A percentile compares a stretch with the other conserved stretches of the same genome.
phyloP scores from a whole-genome alignment of 371 early-diverging fungal genomes.

The Capillidium rhysosporum region DNA sequence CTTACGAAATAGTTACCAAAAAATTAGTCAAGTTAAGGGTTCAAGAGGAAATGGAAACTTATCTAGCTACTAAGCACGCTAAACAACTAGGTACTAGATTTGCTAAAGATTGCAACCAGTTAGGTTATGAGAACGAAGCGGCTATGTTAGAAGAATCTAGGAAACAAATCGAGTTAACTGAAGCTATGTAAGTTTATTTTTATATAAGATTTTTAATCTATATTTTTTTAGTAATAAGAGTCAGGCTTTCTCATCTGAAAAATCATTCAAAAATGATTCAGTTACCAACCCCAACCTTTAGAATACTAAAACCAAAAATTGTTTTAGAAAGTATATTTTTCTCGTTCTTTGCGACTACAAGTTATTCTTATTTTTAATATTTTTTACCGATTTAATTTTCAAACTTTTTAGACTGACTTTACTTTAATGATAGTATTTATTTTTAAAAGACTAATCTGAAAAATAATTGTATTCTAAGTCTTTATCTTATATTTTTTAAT shows the following conservation, averaged over 20 bases:
- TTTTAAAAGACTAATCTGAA: too few species aligned
- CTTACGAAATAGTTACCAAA: slow-evolving; percentile 40
- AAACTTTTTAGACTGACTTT: too few species aligned
- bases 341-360: too few species aligned
- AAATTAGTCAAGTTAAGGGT: background rate
- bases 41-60: background rate
- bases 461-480: too few species aligned
- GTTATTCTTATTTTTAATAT: too few species aligned
- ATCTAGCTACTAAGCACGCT: background rate
- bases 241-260: background rate
- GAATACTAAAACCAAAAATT: background rate
- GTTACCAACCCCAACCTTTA: background rate
- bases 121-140: background rate
- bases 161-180: background rate
- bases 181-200: background rate
- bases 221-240: background rate
- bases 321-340: too few species aligned
- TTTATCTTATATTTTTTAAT: too few species aligned
- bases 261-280: background rate
- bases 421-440: too few species aligned
- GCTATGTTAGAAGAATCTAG: background rate
- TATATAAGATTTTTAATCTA: background rate
- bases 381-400: too few species aligned
- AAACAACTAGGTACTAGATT: background rate
- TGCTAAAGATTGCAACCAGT: background rate